Percentiles rank a stretch among this genome's conserved stretches.
Conservation (phyloP, 257 asterid species). For the Coffea eugenioides region DNA sequence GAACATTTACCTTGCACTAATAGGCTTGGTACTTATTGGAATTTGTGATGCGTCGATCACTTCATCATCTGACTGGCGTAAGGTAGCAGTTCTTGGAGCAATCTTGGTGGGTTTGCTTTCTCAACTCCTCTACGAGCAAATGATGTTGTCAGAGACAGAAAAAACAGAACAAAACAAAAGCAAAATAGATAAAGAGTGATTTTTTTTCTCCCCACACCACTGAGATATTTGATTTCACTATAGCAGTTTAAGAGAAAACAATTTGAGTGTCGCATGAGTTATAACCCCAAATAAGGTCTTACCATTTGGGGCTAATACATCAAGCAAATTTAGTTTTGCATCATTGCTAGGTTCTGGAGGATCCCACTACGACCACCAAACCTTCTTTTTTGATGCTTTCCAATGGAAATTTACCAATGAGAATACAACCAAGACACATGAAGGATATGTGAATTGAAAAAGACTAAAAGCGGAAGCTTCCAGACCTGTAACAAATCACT, state of each 20-base stretch:
- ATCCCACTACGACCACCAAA: constrained; percentile 17
- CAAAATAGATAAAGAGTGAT: constrained; percentile 38
- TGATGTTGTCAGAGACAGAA: constrained; percentile 46
- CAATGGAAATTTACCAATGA: not conserved
- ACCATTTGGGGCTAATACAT: constrained; percentile 28
- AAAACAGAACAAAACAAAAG: constrained; percentile 35
- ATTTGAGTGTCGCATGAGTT: constrained; percentile 51
- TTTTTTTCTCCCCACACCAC: not conserved
- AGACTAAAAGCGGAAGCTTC: not conserved
- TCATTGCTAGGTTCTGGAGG: constrained; percentile 16
- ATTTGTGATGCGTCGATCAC: constrained; percentile 56
- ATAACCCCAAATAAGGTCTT: constrained; percentile 28
- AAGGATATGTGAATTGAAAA: not conserved
- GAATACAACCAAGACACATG: not conserved
- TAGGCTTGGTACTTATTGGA: constrained; percentile 60
- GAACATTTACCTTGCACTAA: constrained; percentile 68
- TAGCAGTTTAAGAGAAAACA: constrained; percentile 21
- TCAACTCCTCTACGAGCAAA: constrained; percentile 76
- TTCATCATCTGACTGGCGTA: constrained; percentile 57
- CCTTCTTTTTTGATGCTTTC: constrained; percentile 20
- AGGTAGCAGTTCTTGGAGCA: constrained; percentile 63
- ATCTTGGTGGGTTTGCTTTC: constrained; percentile 72
- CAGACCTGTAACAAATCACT: constrained; percentile 1
- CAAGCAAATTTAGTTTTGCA: constrained; percentile 29
- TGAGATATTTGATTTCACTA: constrained; percentile 12